Percentiles rank a stretch among this genome's conserved stretches.
Conservation (phyloP, 2,329 filamentous ascomycete species). For the Biscogniauxia mediterranea region DNA sequence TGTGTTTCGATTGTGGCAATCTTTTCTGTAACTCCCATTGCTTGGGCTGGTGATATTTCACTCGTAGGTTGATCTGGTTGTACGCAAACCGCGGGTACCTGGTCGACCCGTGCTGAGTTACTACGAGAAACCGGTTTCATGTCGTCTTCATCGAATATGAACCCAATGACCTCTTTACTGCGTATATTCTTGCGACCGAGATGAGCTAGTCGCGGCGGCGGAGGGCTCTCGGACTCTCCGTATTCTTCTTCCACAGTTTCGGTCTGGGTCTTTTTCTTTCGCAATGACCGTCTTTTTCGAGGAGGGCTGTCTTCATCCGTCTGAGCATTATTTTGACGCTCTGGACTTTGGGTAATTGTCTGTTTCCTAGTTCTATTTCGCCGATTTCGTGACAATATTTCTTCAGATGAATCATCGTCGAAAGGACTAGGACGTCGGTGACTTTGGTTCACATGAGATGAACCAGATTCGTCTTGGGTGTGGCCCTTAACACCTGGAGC, state of each 20-base stretch:
- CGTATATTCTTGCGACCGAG: slow-evolving; percentile 30
- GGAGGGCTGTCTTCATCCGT: slow-evolving; percentile 1
- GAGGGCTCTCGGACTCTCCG: slow-evolving; percentile 9
- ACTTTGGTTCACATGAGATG: neutral
- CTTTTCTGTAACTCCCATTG: neutral
- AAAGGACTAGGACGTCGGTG: neutral
- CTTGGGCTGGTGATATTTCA: neutral
- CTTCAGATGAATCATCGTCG: slow-evolving; percentile 1
- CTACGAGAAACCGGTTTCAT: slow-evolving; percentile 1
- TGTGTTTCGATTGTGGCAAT: neutral
- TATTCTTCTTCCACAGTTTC: slow-evolving; percentile 9
- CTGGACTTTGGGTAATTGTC: neutral
- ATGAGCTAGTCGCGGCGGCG: slow-evolving; percentile 29
- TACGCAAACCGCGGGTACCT: neutral
- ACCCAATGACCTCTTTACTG: slow-evolving; percentile 33
- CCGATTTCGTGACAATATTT: slow-evolving; percentile 1
- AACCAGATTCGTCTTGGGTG: neutral
- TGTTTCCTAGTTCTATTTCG: neutral
- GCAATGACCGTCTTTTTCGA: slow-evolving; percentile 7
- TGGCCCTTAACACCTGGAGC: neutral
- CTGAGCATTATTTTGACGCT: neutral
- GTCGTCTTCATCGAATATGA: slow-evolving; percentile 28
- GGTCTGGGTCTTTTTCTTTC: slow-evolving; percentile 2
- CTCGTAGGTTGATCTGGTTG: neutral
- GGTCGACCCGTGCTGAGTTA: neutral